Percentiles rank a stretch among this genome's conserved stretches.
Conservation (phyloP, 2,329 filamentous ascomycete species). For the Fusarium sp. region DNA sequence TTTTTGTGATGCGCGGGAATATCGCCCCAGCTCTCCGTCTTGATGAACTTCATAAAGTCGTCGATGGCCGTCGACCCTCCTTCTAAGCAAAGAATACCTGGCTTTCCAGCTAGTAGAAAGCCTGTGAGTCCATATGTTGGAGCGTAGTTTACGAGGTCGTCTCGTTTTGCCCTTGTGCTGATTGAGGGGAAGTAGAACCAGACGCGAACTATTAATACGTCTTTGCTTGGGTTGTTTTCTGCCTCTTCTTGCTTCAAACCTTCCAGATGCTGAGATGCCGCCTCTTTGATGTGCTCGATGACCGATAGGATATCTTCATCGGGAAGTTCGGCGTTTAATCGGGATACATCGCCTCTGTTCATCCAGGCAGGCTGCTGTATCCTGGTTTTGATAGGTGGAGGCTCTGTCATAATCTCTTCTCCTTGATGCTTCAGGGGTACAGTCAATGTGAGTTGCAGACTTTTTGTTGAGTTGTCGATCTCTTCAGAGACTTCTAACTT, state of each 20-base stretch:
- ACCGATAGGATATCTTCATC: slow-evolving; percentile 57
- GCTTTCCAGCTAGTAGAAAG: slow-evolving; percentile 70
- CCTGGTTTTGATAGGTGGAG: slow-evolving; percentile 55
- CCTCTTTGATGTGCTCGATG: slow-evolving; percentile 58
- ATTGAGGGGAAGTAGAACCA: slow-evolving; percentile 74
- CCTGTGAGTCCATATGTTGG: slow-evolving; percentile 65
- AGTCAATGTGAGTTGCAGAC: slow-evolving; percentile 50
- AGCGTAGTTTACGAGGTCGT: slow-evolving; percentile 66
- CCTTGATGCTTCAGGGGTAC: slow-evolving; percentile 47
- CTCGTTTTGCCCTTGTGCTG: slow-evolving; percentile 67
- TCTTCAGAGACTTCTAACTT: slow-evolving; percentile 39
- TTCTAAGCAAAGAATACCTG: slow-evolving; percentile 64
- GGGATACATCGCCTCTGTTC: slow-evolving; percentile 58
- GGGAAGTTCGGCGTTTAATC: slow-evolving; percentile 55
- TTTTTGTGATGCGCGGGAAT: slow-evolving; percentile 72
- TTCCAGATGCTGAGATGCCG: slow-evolving; percentile 48
- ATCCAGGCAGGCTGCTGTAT: slow-evolving; percentile 64
- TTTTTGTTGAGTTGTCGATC: slow-evolving; percentile 10
- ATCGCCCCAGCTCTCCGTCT: slow-evolving; percentile 71
- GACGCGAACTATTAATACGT: slow-evolving; percentile 58
- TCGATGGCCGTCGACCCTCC: slow-evolving; percentile 61
- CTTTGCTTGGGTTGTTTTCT: background rate
- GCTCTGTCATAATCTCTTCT: slow-evolving; percentile 42
- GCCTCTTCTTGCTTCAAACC: slow-evolving; percentile 19
- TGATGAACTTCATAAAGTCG: slow-evolving; percentile 71